Conservation (phyloP, 345 rosid genomes). For the Arabidopsis suecica region DNA sequence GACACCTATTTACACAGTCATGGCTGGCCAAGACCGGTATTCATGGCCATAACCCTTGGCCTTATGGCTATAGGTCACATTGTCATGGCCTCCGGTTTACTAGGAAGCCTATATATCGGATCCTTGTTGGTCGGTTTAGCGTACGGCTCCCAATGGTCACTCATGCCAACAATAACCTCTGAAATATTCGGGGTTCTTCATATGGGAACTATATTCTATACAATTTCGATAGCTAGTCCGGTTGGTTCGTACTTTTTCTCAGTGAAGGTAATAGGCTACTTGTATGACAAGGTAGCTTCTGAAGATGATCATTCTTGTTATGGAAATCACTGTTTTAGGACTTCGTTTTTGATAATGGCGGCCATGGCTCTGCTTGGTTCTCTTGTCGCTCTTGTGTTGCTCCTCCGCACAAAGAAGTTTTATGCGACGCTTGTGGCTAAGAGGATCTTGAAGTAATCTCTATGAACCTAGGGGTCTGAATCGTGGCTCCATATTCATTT, state of each 20-base stretch:
- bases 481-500: not conserved
- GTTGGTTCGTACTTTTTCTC: slow-evolving; percentile 89
- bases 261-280: slow-evolving; percentile 76
- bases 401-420: slow-evolving; percentile 68
- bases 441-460: slow-evolving; percentile 42
- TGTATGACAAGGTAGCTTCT: slow-evolving; percentile 65
- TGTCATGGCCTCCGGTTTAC: slow-evolving; percentile 70
- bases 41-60: slow-evolving; percentile 69
- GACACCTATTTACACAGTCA: slow-evolving; percentile 64
- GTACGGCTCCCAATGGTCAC: slow-evolving; percentile 84
- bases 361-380: slow-evolving; percentile 59
- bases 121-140: slow-evolving; percentile 71
- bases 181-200: slow-evolving; percentile 73
- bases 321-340: slow-evolving; percentile 73
- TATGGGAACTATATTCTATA: slow-evolving; percentile 84
- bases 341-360: slow-evolving; percentile 79
- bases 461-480: not conserved
- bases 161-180: slow-evolving; percentile 78
- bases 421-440: slow-evolving; percentile 57
- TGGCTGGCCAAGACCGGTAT: slow-evolving; percentile 76
- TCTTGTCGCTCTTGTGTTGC: slow-evolving; percentile 60
- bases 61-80: slow-evolving; percentile 62
- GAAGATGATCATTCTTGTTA: slow-evolving; percentile 57
- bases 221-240: slow-evolving; percentile 82
- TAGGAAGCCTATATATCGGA: slow-evolving; percentile 67